Conservation (phyloP, 805 yeast genomes). For the Priceomyces haplophilus region DNA sequence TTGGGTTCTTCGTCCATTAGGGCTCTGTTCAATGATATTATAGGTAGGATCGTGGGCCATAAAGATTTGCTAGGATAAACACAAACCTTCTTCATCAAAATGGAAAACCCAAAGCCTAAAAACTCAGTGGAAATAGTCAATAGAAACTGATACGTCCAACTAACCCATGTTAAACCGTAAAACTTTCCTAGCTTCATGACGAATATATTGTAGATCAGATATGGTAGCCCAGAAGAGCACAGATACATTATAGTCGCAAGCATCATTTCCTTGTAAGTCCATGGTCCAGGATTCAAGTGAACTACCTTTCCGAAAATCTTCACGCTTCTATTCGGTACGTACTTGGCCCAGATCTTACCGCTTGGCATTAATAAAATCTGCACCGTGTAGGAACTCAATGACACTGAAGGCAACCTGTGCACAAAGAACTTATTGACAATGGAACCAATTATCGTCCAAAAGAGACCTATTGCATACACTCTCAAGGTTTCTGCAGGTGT, state of each 20-base stretch:
- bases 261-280: conserved; percentile 47
- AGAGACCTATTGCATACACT: conserved; percentile 36
- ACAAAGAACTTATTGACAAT: conserved; percentile 41
- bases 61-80: conserved; percentile 41
- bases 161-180: conserved; percentile 42
- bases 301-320: conserved; percentile 19
- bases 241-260: conserved; percentile 41
- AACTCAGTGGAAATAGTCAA: conserved; percentile 55
- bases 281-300: conserved; percentile 40
- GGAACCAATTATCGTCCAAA: conserved; percentile 43
- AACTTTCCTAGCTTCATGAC: conserved; percentile 43
- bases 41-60: conserved; percentile 45
- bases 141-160: conserved; percentile 52
- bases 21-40: conserved; percentile 41
- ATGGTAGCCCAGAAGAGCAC: conserved; percentile 43
- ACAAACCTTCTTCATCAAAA: conserved; percentile 55
- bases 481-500: conserved; percentile 35
- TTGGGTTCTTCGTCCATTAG: conserved; percentile 28
- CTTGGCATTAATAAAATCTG: conserved; percentile 39
- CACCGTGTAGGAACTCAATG: conserved; percentile 35
- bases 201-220: conserved; percentile 39
- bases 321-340: conserved; percentile 25
- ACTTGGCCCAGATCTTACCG: conserved; percentile 39
- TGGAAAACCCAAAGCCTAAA: conserved; percentile 67
- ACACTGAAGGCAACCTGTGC: conserved; percentile 38